A percentile compares a stretch with the other conserved stretches of the same genome.
These are phyloP conservation scores for Furcasterigmium furcatum DNA, from an alignment of 2,329 filamentous ascomycete species.

Conservation along the genomic window DNA sequence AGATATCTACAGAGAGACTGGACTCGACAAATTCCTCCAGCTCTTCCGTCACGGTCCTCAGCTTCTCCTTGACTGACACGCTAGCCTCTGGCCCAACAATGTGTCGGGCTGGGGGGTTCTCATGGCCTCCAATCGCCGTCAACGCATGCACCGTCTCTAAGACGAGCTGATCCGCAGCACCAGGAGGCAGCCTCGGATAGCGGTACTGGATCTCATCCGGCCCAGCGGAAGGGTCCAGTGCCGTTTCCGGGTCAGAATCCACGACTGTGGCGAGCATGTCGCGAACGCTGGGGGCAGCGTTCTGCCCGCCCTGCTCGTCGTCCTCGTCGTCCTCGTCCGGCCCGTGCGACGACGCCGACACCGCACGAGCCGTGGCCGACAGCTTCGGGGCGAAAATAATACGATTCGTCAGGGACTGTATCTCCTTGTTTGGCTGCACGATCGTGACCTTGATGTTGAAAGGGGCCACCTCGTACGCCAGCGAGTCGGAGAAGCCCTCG, in stretches of 20 bases:
- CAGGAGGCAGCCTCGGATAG: slow-evolving; percentile 69
- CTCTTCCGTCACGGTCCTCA: slow-evolving; percentile 95
- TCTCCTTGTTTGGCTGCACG: slow-evolving; percentile 92
- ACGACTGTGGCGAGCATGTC: slow-evolving; percentile 80
- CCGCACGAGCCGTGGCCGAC: slow-evolving; percentile 50
- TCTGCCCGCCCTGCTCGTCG: slow-evolving; percentile 21
- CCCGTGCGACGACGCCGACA: slow-evolving; percentile 43
- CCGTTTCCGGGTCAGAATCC: slow-evolving; percentile 69
- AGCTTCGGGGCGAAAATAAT: slow-evolving; percentile 82
- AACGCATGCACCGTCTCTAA: slow-evolving; percentile 89
- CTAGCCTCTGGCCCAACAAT: slow-evolving; percentile 92
- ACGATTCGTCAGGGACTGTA: slow-evolving; percentile 80
- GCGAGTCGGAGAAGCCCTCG: slow-evolving; percentile 91
- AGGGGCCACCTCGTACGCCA: slow-evolving; percentile 93
- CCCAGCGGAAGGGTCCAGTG: slow-evolving; percentile 28
- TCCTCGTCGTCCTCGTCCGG: background rate
- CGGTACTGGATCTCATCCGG: slow-evolving; percentile 52
- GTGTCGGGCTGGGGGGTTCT: slow-evolving; percentile 90
- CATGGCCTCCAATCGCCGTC: slow-evolving; percentile 88
- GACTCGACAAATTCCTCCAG: slow-evolving; percentile 94
- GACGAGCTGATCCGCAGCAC: slow-evolving; percentile 70
- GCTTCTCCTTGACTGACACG: slow-evolving; percentile 85
- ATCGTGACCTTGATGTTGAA: slow-evolving; percentile 97
- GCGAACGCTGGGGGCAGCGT: slow-evolving; percentile 68
- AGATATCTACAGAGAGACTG: slow-evolving; percentile 79